Evolutionary conservation across 2,329 filamentous ascomycete species (phyloP).

Genomic region (Beauveria australis): DNA sequence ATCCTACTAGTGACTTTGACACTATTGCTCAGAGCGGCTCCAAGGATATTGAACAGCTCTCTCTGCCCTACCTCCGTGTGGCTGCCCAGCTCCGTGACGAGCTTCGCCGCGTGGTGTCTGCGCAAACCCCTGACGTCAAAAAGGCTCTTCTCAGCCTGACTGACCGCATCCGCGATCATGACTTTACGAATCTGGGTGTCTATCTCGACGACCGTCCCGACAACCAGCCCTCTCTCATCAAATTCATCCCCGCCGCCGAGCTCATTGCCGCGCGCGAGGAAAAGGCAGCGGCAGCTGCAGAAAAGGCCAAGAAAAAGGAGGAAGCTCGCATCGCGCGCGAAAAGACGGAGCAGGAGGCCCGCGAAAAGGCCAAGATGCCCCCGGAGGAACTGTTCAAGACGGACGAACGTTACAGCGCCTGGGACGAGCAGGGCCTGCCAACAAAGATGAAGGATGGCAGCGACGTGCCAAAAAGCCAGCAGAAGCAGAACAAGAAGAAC

Average conservation of each 20-base stretch:
- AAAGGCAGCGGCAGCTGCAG: constrained; percentile 51
- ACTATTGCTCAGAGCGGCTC: constrained; percentile 35
- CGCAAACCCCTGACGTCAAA: constrained; percentile 41
- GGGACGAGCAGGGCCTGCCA: constrained; percentile 77
- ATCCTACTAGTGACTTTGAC: constrained; percentile 39
- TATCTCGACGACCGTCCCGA: constrained; percentile 78
- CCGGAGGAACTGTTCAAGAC: constrained; percentile 49
- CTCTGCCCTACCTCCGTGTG: constrained; percentile 46
- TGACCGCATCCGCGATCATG: constrained; percentile 70
- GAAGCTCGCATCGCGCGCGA: constrained; percentile 43
- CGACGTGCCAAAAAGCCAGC: constrained; percentile 69
- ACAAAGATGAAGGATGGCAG: constrained; percentile 68
- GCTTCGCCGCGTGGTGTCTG: constrained; percentile 46
- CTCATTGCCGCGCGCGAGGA: constrained; percentile 51
- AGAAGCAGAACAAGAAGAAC: constrained; percentile 79
- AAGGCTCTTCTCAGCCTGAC: constrained; percentile 70
- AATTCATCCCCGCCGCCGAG: constrained; percentile 50
- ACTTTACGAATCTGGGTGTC: constrained; percentile 74
- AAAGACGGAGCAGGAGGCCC: constrained; percentile 44
- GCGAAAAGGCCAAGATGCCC: constrained; percentile 48
- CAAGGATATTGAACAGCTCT: constrained; percentile 44
- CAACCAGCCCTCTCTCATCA: constrained; percentile 62
- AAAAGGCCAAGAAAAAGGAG: constrained; percentile 49
- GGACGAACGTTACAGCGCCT: constrained; percentile 58
- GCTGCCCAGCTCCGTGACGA: constrained; percentile 53